Conservation (phyloP, 768 basidiomycete genomes). For the Pholiota molesta region DNA sequence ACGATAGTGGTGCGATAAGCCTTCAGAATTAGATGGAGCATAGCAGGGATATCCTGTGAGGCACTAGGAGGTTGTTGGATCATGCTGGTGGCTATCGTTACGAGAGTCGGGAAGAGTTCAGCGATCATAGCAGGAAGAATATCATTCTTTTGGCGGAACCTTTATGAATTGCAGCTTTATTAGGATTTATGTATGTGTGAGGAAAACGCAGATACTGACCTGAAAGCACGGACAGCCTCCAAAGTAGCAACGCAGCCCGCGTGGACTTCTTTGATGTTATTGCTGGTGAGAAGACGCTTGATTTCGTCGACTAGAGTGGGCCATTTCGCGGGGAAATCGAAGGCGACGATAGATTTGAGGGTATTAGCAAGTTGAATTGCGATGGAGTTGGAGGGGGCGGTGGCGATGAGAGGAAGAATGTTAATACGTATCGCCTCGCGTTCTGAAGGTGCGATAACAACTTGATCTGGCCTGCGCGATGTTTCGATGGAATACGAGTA, state of each 20-base stretch:
- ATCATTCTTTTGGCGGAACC: constrained; percentile 71
- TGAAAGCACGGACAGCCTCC: constrained; percentile 78
- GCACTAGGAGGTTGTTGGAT: constrained; percentile 61
- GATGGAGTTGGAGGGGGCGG: constrained; percentile 65
- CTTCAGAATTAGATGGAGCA: constrained; percentile 87
- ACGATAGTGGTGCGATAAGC: constrained; percentile 83
- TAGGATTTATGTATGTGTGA: neutral
- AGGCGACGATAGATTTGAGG: constrained; percentile 71
- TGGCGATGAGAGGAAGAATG: constrained; percentile 71
- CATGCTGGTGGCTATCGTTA: constrained; percentile 72
- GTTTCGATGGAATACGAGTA: constrained; percentile 60
- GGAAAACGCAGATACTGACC: constrained; percentile 41
- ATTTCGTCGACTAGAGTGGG: constrained; percentile 67
- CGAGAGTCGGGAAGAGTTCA: constrained; percentile 74
- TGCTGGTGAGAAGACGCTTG: constrained; percentile 62
- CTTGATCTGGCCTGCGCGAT: constrained; percentile 58
- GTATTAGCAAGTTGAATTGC: constrained; percentile 76
- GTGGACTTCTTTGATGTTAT: constrained; percentile 71
- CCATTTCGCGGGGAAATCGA: constrained; percentile 84
- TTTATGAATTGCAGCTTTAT: constrained; percentile 25
- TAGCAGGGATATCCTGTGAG: constrained; percentile 77
- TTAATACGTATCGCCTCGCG: constrained; percentile 69
- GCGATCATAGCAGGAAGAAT: constrained; percentile 59
- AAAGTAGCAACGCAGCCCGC: constrained; percentile 80
- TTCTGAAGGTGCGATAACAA: constrained; percentile 67